phyloP scores from a whole-genome alignment of 1,284 basidiomycete genomes.

The Mycosarcoma maydis region DNA sequence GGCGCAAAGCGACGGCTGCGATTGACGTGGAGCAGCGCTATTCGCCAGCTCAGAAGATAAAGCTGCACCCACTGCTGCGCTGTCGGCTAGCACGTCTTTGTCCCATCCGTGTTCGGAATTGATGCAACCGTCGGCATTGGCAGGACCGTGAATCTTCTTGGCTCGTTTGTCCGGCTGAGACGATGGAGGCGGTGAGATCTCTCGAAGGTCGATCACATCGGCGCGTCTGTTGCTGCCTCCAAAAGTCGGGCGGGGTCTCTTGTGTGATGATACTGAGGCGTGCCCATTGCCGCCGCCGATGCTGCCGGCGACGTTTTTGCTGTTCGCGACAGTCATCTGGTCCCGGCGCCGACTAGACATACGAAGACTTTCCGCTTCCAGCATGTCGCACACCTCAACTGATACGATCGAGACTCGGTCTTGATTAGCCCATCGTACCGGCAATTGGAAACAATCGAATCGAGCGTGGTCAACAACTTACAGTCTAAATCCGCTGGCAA shows the following conservation, averaged over 20 bases:
- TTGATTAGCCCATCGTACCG: neutral
- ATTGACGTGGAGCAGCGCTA: neutral
- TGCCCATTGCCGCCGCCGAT: too few species aligned
- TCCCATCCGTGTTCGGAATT: too few species aligned
- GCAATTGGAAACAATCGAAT: too few species aligned
- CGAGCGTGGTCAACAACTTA: conserved; percentile 7
- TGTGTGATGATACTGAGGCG: conserved; percentile 1
- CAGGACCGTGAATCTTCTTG: neutral
- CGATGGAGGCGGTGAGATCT: conserved; percentile 1
- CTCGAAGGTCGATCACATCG: conserved; percentile 6
- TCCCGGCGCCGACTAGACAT: neutral
- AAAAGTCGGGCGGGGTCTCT: neutral
- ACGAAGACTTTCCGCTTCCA: conserved; percentile 24
- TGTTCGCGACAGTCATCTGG: neutral
- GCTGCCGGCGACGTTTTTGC: neutral
- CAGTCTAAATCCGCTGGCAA: conserved; percentile 4
- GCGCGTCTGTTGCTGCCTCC: neutral
- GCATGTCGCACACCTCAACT: conserved; percentile 20
- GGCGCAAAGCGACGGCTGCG: too few species aligned
- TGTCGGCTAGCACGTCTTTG: neutral
- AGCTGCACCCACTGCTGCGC: neutral
- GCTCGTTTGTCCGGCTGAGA: conserved; percentile 4
- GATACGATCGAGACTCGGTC: too few species aligned
- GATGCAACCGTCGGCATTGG: neutral
- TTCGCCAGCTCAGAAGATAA: conserved; percentile 5